Conservation (phyloP, 805 yeast genomes). For the Wickerhamiella allomyrinae region DNA sequence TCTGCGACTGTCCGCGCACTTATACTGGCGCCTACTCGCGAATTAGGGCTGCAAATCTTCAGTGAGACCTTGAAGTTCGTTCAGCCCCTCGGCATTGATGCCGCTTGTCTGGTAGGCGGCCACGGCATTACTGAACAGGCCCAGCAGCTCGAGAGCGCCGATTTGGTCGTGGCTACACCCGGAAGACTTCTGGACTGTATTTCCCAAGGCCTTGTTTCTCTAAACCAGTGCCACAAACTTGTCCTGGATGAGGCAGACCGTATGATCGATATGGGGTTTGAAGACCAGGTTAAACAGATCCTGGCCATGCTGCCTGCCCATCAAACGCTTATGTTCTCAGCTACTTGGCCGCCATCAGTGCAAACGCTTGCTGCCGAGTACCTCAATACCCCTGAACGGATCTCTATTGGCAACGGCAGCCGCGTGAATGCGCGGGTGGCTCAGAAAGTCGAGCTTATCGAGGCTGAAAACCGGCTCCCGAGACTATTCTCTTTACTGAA, state of each 20-base stretch:
- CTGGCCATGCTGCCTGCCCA: conserved; percentile 41
- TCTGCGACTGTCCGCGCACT: conserved; percentile 38
- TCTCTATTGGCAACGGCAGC: conserved; percentile 32
- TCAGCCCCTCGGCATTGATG: conserved; percentile 23
- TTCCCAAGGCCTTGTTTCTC: conserved; percentile 46
- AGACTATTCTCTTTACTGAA: conserved; percentile 31
- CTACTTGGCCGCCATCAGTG: conserved; percentile 71
- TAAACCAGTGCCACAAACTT: conserved; percentile 49
- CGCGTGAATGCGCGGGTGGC: conserved; percentile 28
- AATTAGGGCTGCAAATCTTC: conserved; percentile 78
- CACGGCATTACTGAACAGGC: conserved; percentile 67
- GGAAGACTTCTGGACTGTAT: conserved; percentile 77
- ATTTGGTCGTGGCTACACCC: conserved; percentile 84
- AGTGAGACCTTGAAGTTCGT: conserved; percentile 45
- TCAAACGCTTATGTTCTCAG: conserved; percentile 84
- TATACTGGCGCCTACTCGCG: conserved; percentile 85
- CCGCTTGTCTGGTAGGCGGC: conserved; percentile 75
- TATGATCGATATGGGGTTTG: conserved; percentile 93
- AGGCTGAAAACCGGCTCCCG: conserved; percentile 5
- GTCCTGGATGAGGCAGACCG: conserved; percentile 90
- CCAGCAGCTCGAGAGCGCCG: conserved; percentile 45
- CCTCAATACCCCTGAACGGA: conserved; percentile 44
- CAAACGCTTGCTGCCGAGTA: conserved; percentile 53
- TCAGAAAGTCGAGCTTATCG: conserved; percentile 47
- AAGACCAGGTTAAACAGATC: conserved; percentile 55